These are phyloP conservation scores for Hyphopichia buzzinii DNA, from an alignment of 1,139 yeast genomes.

Conservation along the genomic window DNA sequence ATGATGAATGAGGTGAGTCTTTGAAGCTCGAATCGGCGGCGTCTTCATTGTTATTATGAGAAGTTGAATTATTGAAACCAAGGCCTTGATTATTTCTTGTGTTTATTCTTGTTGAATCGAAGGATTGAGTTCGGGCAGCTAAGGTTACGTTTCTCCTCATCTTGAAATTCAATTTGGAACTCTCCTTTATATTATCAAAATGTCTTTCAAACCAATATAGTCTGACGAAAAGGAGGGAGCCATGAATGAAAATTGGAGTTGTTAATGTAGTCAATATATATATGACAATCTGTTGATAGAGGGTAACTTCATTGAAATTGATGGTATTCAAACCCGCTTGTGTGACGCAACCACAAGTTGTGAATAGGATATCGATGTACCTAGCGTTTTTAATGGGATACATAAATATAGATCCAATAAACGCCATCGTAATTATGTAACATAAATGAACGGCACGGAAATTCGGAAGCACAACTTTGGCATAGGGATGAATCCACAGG, in stretches of 20 bases:
- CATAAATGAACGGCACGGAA: conserved; percentile 79
- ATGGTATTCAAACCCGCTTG: conserved; percentile 91
- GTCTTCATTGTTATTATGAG: background rate
- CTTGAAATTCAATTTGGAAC: conserved; percentile 69
- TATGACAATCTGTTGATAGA: conserved; percentile 76
- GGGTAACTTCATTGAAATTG: conserved; percentile 54
- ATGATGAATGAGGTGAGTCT: conserved; percentile 16
- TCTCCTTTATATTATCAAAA: conserved; percentile 76
- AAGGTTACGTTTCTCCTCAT: conserved; percentile 80
- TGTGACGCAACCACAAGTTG: conserved; percentile 74
- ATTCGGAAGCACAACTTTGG: conserved; percentile 59
- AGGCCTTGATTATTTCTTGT: conserved; percentile 39
- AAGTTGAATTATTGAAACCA: conserved; percentile 16
- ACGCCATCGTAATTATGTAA: conserved; percentile 51
- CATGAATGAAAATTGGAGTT: conserved; percentile 89
- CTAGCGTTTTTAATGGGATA: conserved; percentile 66
- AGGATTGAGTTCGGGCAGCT: conserved; percentile 50
- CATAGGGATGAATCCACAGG: conserved; percentile 39
- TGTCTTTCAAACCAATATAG: conserved; percentile 87
- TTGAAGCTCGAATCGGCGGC: background rate
- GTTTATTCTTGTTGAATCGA: conserved; percentile 32
- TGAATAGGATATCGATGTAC: conserved; percentile 79
- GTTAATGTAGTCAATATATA: conserved; percentile 62
- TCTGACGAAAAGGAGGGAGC: conserved; percentile 74
- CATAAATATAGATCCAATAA: conserved; percentile 68